Evolutionary conservation across 2,329 filamentous ascomycete genomes (phyloP).

Genomic region (Tricladium varicosporioides): DNA sequence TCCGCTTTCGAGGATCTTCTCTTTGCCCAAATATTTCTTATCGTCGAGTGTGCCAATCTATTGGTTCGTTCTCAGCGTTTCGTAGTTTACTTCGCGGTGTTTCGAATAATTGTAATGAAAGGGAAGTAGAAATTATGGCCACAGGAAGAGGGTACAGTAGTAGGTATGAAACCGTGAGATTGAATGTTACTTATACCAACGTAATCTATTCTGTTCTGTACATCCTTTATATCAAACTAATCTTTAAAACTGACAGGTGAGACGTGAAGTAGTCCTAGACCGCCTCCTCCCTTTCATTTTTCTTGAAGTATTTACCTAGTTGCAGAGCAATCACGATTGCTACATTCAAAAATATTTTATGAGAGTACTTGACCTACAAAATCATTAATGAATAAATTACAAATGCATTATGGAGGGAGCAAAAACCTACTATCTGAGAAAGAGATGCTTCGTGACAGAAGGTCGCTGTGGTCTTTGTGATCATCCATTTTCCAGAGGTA

Average conservation of each 20-base stretch:
- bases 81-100: constrained; percentile 2
- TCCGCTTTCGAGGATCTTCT: constrained; percentile 49
- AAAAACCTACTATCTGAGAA: constrained; percentile 57
- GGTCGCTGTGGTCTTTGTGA: constrained; percentile 50
- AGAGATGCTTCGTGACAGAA: constrained; percentile 54
- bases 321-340: too few species aligned
- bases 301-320: too few species aligned
- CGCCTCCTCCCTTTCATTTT: too few species aligned
- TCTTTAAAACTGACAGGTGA: too few species aligned
- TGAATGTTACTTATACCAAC: constrained; percentile 41
- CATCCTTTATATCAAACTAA: constrained; percentile 15
- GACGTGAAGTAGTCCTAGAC: too few species aligned
- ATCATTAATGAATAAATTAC: constrained; percentile 35
- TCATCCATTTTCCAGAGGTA: constrained; percentile 52
- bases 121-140: neutral
- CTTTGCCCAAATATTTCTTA: constrained; percentile 47
- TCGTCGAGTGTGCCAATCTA: constrained; percentile 62
- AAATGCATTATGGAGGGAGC: constrained; percentile 35
- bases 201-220: constrained; percentile 53
- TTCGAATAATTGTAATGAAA: neutral
- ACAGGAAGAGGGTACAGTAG: neutral
- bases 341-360: constrained; percentile 39
- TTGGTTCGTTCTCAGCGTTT: neutral
- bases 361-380: constrained; percentile 55
- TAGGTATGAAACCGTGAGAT: neutral